Conservation (phyloP, 192 early-diverging fungal genomes). For the Fimicolochytrium jonesii region DNA sequence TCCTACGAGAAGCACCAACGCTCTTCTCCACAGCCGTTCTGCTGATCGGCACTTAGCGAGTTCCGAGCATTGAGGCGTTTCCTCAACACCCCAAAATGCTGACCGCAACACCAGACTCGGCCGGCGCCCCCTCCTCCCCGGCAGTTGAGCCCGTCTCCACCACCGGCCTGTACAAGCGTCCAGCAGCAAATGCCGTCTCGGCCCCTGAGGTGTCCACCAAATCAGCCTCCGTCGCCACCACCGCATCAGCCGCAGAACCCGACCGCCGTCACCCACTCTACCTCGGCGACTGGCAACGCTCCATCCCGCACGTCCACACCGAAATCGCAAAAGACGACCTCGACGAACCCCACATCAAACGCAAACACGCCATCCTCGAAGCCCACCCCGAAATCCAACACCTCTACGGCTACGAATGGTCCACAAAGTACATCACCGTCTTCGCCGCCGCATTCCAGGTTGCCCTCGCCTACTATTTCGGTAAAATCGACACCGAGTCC, state of each 20-base stretch:
- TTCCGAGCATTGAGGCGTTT: no score
- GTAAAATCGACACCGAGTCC: slow-evolving; percentile 56
- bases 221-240: neutral
- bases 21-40: no score
- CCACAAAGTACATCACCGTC: slow-evolving; percentile 71
- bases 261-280: slow-evolving; percentile 76
- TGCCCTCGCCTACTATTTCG: slow-evolving; percentile 67
- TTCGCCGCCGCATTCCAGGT: slow-evolving; percentile 67
- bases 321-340: slow-evolving; percentile 77
- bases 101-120: no score
- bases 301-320: slow-evolving; percentile 67
- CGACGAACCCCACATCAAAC: slow-evolving; percentile 92
- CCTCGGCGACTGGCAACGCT: slow-evolving; percentile 78
- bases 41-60: no score
- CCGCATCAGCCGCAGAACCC: neutral
- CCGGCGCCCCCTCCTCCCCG: no score
- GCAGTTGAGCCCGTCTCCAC: no score
- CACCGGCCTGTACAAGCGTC: no score
- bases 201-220: no score
- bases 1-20: no score
- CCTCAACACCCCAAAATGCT: no score
- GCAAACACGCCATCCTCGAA: slow-evolving; percentile 81
- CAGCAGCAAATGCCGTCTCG: no score
- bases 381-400: slow-evolving; percentile 84
- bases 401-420: slow-evolving; percentile 78